Evolutionary conservation across 2,329 filamentous ascomycete genomes (phyloP), one percentile per base, ranked within the genome.

Genomic region (Neoarthrinium moseri): DNA sequence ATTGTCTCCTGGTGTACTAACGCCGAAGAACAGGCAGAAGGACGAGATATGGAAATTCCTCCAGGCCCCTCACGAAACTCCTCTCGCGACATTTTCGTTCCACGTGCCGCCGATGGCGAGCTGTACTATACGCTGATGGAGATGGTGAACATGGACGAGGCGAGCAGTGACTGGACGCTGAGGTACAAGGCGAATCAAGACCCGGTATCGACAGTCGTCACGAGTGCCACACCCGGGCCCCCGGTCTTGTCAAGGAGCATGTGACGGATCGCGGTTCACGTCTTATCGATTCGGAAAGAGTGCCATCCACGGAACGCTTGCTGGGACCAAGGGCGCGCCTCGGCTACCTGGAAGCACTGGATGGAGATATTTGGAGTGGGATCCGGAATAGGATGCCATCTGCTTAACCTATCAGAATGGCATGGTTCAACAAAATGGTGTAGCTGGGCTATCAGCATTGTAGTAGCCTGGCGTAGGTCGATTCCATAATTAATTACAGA

Each of bases 111-210:
- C 48, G 67, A 71, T 29, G 75, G 74, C 10, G 59, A 69, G 18
- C 53, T 78, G 34, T 67, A 72, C 45, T 78, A 79, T 54, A 69
- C 67, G 7, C 48, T 74, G 41, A 73, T 75, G 69, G 72, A 75
- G 49, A 61, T 74, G 34, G 62, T 71, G 30, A 65, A 66, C 32
- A 60, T 64, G 13, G 61, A 58, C 45, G 63, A 67, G 35, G 54
- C 63, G 2, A 64, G 66, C 26, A 63, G 66, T 45, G 59, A 69
- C 50, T 71, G 67, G 66, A 62, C 61, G 13, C 55, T 73, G 15
- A 60, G 60, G 27, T 63, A 67, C 49, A 66, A 66, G 46, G 51
- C 52, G 55, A 47, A 58, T 13, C 55, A 61, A 35, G 36, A 42
- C 18, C 27, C 39, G 20, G n/a, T 15, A 8, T 13, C 18, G 12